A percentile compares a stretch with the other conserved stretches of the same genome.
These are phyloP conservation scores for Cephaloascus fragrans DNA, from an alignment of 805 yeast genomes.

Conservation along the genomic window DNA sequence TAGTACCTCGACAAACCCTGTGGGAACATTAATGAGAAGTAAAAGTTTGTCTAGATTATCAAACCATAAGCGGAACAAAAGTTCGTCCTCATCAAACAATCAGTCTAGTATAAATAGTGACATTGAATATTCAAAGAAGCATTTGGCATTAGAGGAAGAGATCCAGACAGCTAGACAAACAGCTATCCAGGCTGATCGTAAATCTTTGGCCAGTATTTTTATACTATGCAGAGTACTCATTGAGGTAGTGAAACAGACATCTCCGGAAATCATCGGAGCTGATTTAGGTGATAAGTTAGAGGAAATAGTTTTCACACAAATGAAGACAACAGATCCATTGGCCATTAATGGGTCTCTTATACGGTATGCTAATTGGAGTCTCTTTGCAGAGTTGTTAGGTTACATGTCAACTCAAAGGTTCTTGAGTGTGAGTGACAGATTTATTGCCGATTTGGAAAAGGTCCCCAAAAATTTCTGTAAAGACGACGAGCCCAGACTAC, in stretches of 20 bases:
- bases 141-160: constrained; percentile 13
- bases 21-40: constrained; percentile 28
- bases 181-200: constrained; percentile 78
- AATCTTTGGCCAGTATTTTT: constrained; percentile 77
- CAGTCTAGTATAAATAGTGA: constrained; percentile 7
- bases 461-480: constrained; percentile 39
- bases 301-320: constrained; percentile 86
- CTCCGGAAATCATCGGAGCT: constrained; percentile 62
- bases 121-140: constrained; percentile 12
- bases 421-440: constrained; percentile 82
- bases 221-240: constrained; percentile 85
- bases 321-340: constrained; percentile 81
- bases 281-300: constrained; percentile 78
- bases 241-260: constrained; percentile 84
- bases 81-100: constrained; percentile 27
- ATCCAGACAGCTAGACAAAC: constrained; percentile 42
- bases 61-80: constrained; percentile 38
- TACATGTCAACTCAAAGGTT: constrained; percentile 83
- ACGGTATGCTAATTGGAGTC: constrained; percentile 87
- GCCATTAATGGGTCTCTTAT: constrained; percentile 51
- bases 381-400: constrained; percentile 82
- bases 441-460: constrained; percentile 86
- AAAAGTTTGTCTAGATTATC: constrained; percentile 25
- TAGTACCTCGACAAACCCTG: constrained; percentile 17
- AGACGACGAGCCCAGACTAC: constrained; percentile 46